Evolutionary conservation across 148 eudicot genomes (phyloP), one percentile per base, ranked within the genome.

Genomic region (Diospyros kaki): DNA sequence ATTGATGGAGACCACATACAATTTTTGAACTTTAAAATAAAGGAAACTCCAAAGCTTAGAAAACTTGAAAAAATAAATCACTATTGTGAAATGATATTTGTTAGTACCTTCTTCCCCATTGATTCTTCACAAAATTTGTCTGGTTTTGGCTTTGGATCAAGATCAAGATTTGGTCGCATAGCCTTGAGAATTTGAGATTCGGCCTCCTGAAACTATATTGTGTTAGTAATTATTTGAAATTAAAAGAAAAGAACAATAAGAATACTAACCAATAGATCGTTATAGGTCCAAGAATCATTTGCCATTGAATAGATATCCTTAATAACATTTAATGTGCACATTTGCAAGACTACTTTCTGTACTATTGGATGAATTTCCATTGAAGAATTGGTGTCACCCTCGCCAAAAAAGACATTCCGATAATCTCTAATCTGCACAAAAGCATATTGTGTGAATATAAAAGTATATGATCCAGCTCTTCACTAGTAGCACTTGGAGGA

Each of bases 211-310:
- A 73, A 60, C 75, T 59, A 60, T 60, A 73, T 48, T 13, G 12
- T 45, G 18, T 44, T 18, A 7, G 43, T 46, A 45, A 61, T 56
- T 28, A 61, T 28, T 62, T 46, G n/a, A 60, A 72, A 59, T 14
- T 60, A 46, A 73, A 72, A 58, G 40, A 5, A 6, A 59, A 56
- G 9, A 68, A 14, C 42, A 62, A 18, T n/a, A 39, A 60, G 28
- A 4, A 54, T 46, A 73, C 75, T 60, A 43, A 73, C 67, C 67
- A 73, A 46, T 46, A 73, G 60, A 73, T 73, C 75, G 5, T 60
- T 73, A 56, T 73, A 73, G 41, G 75, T 73, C 75, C 75, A 73
- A 73, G 67, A 73, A 59, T 73, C 67, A 60, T 73, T 45, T 8
- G 75, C 44, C n/a, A 73, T 46, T 38, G 43, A 60, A 10, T 44